phyloP scores from a whole-genome alignment of 345 rosid genomes.

The Passiflora organensis region DNA sequence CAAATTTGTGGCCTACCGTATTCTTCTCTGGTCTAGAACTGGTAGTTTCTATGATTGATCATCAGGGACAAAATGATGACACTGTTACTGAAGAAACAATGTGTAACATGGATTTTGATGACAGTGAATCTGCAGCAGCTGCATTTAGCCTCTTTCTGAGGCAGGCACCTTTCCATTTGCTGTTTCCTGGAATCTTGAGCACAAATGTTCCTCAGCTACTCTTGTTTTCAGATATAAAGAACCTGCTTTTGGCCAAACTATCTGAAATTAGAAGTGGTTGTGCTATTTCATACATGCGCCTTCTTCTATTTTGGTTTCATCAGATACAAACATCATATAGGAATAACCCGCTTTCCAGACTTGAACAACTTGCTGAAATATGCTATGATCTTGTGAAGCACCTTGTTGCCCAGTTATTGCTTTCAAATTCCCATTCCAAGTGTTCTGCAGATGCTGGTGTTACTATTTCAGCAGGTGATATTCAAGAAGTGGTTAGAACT shows the following conservation, averaged over 20 bases:
- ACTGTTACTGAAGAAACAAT: conserved; percentile 33
- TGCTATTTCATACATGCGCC: conserved; percentile 40
- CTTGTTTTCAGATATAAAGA: conserved; percentile 37
- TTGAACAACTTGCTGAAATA: conserved; percentile 46
- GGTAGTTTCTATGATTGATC: conserved; percentile 27
- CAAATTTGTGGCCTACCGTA: conserved; percentile 54
- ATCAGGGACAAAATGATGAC: conserved; percentile 32
- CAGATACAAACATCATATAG: conserved; percentile 44
- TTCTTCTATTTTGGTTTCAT: conserved; percentile 62
- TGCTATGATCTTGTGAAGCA: conserved; percentile 54
- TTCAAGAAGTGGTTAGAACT: conserved; percentile 48
- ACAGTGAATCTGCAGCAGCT: conserved; percentile 33
- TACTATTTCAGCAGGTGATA: conserved; percentile 25
- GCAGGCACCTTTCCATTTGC: conserved; percentile 59
- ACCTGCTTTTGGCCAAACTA: conserved; percentile 57
- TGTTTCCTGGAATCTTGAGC: conserved; percentile 47
- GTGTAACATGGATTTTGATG: conserved; percentile 26
- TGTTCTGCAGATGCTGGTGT: conserved; percentile 14
- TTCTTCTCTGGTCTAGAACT: conserved; percentile 47
- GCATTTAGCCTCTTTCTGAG: conserved; percentile 56
- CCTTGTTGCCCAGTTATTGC: conserved; percentile 42
- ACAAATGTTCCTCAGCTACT: conserved; percentile 24
- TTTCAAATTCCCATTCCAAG: conserved; percentile 27
- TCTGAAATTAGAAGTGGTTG: conserved; percentile 37
- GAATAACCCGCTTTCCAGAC: conserved; percentile 37